Percentiles rank a stretch among this genome's conserved stretches.
phyloP scores from a whole-genome alignment of 2,329 filamentous ascomycete genomes.

The Teratosphaeria gauchensis region DNA sequence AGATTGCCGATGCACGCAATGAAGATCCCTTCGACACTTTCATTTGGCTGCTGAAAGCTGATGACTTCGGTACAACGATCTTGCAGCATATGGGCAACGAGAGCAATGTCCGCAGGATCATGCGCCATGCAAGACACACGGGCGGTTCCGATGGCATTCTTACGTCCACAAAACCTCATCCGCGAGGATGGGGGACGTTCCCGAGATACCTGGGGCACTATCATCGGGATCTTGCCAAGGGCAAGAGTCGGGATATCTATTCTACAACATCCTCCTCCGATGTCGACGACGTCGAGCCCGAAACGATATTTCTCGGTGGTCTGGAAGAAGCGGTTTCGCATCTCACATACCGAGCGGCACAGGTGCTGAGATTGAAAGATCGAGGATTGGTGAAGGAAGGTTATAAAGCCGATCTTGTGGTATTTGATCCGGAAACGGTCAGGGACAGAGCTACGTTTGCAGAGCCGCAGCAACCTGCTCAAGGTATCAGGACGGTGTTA shows the following conservation, averaged over 20 bases:
- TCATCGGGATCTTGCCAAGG: conserved; percentile 14
- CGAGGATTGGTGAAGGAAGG: conserved; percentile 16
- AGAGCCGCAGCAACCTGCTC: conserved; percentile 16
- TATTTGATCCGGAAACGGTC: conserved; percentile 16
- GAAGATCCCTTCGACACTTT: conserved; percentile 19
- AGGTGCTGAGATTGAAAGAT: conserved; percentile 13
- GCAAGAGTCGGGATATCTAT: conserved; percentile 15
- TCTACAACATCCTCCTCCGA: conserved; percentile 6
- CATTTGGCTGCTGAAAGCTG: conserved; percentile 17
- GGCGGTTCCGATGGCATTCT: conserved; percentile 21
- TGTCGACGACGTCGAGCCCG: conserved; percentile 13
- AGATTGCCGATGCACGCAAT: conserved; percentile 14
- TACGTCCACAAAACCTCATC: conserved; percentile 20
- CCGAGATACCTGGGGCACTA: conserved; percentile 21
- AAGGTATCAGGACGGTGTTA: conserved; percentile 16
- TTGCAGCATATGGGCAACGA: conserved; percentile 20
- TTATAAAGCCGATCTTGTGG: conserved; percentile 17
- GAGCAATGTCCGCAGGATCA: conserved; percentile 18
- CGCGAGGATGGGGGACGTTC: conserved; percentile 22
- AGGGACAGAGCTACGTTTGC: conserved; percentile 19
- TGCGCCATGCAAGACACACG: conserved; percentile 18
- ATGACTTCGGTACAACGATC: conserved; percentile 20
- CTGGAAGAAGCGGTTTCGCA: conserved; percentile 20
- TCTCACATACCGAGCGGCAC: conserved; percentile 17
- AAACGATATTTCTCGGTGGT: conserved; percentile 18